These are phyloP conservation scores for Vararia minispora DNA, from an alignment of 768 basidiomycete genomes.

Conservation along the genomic window DNA sequence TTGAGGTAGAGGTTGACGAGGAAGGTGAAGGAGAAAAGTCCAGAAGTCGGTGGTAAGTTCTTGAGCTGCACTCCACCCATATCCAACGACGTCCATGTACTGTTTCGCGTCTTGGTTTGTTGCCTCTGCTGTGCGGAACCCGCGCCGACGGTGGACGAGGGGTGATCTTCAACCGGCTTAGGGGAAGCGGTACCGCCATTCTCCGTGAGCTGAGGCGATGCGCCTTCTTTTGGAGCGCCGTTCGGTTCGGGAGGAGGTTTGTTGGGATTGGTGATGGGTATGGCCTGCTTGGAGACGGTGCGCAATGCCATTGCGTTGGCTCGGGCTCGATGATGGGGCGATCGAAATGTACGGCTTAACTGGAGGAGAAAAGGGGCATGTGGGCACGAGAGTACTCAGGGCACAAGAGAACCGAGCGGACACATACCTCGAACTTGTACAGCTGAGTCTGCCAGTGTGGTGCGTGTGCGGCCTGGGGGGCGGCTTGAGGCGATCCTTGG, in stretches of 20 bases:
- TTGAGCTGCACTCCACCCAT: conserved; percentile 95
- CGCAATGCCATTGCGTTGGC: conserved; percentile 93
- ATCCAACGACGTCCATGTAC: conserved; percentile 85
- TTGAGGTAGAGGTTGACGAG: conserved; percentile 93
- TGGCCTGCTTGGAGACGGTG: conserved; percentile 74
- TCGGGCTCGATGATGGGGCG: conserved; percentile 89
- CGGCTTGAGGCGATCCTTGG: conserved; percentile 15
- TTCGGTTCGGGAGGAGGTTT: conserved; percentile 33
- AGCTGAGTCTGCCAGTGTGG: conserved; percentile 92
- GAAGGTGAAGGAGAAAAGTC: conserved; percentile 81
- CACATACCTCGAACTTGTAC: conserved; percentile 81
- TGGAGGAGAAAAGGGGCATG: conserved; percentile 19
- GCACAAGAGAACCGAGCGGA: conserved; percentile 16
- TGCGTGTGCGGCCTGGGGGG: conserved; percentile 48
- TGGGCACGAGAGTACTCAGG: conserved; percentile 3
- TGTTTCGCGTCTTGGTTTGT: conserved; percentile 53
- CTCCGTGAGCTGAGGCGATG: conserved; percentile 6
- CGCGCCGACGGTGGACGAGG: conserved; percentile 69
- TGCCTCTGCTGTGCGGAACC: conserved; percentile 56
- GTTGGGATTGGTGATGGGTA: conserved; percentile 89
- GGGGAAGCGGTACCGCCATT: conserved; percentile 19
- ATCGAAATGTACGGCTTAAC: conserved; percentile 77
- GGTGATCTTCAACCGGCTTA: conserved; percentile 39
- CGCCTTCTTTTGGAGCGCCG: conserved; percentile 19
- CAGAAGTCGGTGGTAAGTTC: conserved; percentile 69